These are phyloP conservation scores for Penicillium atrosanguineum DNA, from an alignment of 495 filamentous ascomycete genomes.

Conservation along the genomic window DNA sequence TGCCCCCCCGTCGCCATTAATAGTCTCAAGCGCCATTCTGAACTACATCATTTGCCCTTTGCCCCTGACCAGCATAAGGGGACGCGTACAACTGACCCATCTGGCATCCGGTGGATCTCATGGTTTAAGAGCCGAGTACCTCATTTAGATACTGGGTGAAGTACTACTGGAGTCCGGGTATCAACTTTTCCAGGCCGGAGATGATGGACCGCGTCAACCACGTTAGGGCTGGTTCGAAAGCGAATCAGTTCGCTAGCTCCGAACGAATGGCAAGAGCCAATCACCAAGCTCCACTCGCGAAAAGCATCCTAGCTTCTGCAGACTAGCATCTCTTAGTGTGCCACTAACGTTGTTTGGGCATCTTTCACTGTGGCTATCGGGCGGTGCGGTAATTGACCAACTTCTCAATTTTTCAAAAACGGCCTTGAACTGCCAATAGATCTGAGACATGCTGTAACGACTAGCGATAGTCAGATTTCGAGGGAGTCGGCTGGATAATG, in stretches of 20 bases:
- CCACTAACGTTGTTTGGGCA: not conserved
- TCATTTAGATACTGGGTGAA: not conserved
- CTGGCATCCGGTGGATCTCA: constrained; percentile 10
- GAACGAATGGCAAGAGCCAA: constrained; percentile 4
- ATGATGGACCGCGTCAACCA: constrained; percentile 18
- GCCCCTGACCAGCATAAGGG: constrained; percentile 18
- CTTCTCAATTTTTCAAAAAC: too few species aligned
- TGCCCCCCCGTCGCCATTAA: constrained; percentile 18
- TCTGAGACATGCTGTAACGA: not conserved
- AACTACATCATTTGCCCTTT: constrained; percentile 15
- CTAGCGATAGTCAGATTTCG: not conserved
- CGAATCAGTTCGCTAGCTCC: constrained; percentile 11
- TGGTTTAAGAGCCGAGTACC: not conserved
- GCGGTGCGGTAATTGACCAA: not conserved
- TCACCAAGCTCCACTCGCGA: constrained; percentile 8
- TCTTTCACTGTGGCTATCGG: not conserved
- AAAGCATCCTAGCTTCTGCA: constrained; percentile 14
- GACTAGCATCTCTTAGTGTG: constrained; percentile 15
- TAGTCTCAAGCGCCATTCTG: constrained; percentile 6
- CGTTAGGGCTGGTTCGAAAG: constrained; percentile 16
- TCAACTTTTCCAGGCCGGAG: constrained; percentile 14
- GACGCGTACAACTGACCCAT: constrained; percentile 24
- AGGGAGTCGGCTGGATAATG: constrained; percentile 1
- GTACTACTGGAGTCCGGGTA: constrained; percentile 9
- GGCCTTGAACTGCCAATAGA: not conserved